Conservation (phyloP, 352 stramenopile species). For the Plasmopara muralis region DNA sequence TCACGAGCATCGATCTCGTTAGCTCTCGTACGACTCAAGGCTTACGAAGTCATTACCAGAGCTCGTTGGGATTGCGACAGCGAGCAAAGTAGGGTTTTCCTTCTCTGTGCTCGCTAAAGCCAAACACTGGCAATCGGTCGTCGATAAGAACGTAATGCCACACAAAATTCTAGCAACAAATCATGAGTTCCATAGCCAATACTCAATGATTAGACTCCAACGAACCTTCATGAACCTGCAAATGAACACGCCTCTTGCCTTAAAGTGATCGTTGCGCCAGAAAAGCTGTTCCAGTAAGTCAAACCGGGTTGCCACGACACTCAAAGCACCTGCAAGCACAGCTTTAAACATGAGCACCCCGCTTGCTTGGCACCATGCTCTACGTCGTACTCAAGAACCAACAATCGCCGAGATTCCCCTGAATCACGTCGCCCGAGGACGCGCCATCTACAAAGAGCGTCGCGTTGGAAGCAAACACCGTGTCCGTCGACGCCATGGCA, state of each 20-base stretch:
- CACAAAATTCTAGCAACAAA: conserved; percentile 59
- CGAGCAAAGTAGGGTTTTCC: conserved; percentile 80
- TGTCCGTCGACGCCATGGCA: conserved; percentile 16
- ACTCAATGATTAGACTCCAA: not conserved
- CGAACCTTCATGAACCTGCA: conserved; percentile 89
- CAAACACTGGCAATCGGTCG: conserved; percentile 80
- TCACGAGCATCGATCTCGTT: conserved; percentile 1
- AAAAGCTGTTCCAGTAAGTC: conserved; percentile 81
- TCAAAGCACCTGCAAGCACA: conserved; percentile 57
- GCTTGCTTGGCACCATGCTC: not conserved
- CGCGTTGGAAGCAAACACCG: conserved; percentile 54
- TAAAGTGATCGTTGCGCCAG: conserved; percentile 64
- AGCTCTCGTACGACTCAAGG: not conserved
- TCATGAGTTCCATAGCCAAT: not conserved
- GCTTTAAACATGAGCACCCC: too few species aligned
- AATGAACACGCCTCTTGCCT: conserved; percentile 79
- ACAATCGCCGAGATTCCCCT: conserved; percentile 88
- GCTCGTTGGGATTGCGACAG: conserved; percentile 78
- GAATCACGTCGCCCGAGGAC: conserved; percentile 80
- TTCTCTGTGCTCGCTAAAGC: conserved; percentile 69
- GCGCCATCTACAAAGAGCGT: conserved; percentile 70
- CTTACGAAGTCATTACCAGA: conserved; percentile 45
- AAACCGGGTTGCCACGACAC: conserved; percentile 73
- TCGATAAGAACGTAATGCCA: conserved; percentile 92
- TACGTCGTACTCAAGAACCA: conserved; percentile 84